These are phyloP conservation scores for Gleditsia sinensis DNA, from an alignment of 306 rosid species.

Conservation along the genomic window DNA sequence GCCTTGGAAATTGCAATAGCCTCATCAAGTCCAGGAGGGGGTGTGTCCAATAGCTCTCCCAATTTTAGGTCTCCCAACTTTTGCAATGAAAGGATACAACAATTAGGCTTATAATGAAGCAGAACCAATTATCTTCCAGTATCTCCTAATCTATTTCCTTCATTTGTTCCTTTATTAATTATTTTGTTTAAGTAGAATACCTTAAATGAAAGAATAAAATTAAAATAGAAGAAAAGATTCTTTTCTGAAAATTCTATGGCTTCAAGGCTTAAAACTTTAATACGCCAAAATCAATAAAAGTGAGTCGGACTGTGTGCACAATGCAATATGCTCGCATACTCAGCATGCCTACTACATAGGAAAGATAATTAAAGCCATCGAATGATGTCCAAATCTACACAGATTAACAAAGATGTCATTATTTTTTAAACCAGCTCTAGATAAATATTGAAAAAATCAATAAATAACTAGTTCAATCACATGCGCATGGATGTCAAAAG, in stretches of 20 bases:
- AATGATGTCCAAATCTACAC: not conserved
- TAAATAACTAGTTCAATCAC: too few relatives aligned
- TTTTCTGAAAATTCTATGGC: not conserved
- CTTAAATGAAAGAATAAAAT: not conserved
- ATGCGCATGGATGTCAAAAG: too few relatives aligned
- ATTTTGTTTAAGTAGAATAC: not conserved
- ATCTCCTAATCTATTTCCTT: conserved; percentile 2
- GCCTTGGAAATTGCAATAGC: conserved; percentile 97
- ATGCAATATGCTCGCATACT: not conserved
- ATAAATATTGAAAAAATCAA: too few relatives aligned
- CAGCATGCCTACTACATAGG: not conserved
- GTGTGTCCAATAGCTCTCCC: conserved; percentile 92
- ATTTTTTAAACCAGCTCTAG: not conserved
- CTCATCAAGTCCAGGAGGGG: conserved; percentile 99
- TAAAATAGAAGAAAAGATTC: not conserved
- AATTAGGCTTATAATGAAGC: conserved; percentile 20
- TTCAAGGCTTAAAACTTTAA: not conserved
- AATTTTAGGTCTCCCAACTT: conserved; percentile 93
- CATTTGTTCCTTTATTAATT: not conserved
- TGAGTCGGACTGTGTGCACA: not conserved
- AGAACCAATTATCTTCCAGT: conserved; percentile 28
- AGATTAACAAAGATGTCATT: not conserved
- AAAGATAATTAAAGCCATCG: not conserved
- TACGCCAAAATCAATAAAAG: not conserved
- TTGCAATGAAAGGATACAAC: conserved; percentile 36